Base-by-base conservation (phyloP, 176 grass and related monocot genomes). In the Paspalum vaginatum region DNA sequence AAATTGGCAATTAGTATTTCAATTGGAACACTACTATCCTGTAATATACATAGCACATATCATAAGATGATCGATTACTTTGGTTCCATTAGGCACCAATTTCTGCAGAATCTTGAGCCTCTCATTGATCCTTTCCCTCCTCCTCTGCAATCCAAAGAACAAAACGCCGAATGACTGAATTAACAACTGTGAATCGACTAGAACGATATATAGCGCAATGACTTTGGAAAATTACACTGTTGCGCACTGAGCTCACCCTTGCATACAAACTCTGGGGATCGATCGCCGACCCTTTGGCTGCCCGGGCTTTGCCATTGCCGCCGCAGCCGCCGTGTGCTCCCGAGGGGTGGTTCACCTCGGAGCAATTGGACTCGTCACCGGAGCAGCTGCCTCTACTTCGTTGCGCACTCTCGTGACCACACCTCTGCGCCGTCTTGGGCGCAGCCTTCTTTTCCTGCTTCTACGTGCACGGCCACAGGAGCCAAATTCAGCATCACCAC, bases 41-140 rank as follows among this genome's bases (percentile, higher is more conserved):
- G 0, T 1, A 1, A 24, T 57, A n/a, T 57, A 57, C 18, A 57
- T 24, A 57, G 55, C n/a, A 57, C n/a, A 11, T 20, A 22, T 11
- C 2, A 48, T 21, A 72, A 16, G 7, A 40, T 8, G 74, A 56
- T 47, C 11, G 18, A 37, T 85, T 80, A 91, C 91, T 86, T 97
- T 89, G 37, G 91, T 93, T 66, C 91, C 94, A 68, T 93, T 97
- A 8, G 94, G 94, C 9, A 93, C 86, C 18, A 97, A 52, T 65
- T 77, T 87, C 64, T 97, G 91, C 64, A 93, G 55, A 37, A 77
- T 87, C 46, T 76, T 88, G 55, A 91, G 91, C 75, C 79, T 93
- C 74, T 85, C 84, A 13, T 93, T 97, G 74, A 97, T 93, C 43
- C 85, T 91, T 54, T 93, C 88, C 51, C 88, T 93, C 77, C 94